phyloP scores from a whole-genome alignment of 805 yeast genomes.

The Candida sanyiensis region DNA sequence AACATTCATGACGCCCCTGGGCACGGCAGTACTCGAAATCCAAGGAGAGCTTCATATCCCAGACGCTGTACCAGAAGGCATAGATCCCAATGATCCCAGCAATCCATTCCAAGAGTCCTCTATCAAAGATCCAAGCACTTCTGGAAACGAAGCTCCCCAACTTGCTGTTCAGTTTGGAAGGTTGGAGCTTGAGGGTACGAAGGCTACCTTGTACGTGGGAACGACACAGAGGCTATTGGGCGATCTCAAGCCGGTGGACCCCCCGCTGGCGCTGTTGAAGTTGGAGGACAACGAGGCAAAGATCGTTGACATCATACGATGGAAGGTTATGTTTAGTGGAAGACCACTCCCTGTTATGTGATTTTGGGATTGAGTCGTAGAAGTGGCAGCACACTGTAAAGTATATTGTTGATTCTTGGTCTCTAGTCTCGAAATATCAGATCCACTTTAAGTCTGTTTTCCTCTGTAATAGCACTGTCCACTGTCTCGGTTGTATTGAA shows the following conservation, averaged over 20 bases:
- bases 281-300: conserved; percentile 38
- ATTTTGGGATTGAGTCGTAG: conserved; percentile 8
- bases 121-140: conserved; percentile 6
- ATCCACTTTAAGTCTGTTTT: too few relatives aligned
- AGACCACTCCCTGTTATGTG: conserved; percentile 78
- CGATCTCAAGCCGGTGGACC: conserved; percentile 46
- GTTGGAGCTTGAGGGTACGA: conserved; percentile 39
- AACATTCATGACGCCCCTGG: conserved; percentile 45
- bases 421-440: too few relatives aligned
- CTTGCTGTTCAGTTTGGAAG: conserved; percentile 49
- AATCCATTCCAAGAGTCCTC: conserved; percentile 28
- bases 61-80: conserved; percentile 26
- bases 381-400: too few relatives aligned
- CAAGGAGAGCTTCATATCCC: conserved; percentile 68
- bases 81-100: conserved; percentile 30
- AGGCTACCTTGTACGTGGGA: conserved; percentile 58
- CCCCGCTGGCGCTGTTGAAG: conserved; percentile 60
- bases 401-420: too few relatives aligned
- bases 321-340: conserved; percentile 55
- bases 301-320: conserved; percentile 52
- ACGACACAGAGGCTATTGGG: conserved; percentile 69
- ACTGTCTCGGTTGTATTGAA: too few relatives aligned
- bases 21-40: conserved; percentile 58
- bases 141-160: conserved; percentile 24
- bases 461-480: too few relatives aligned